These are phyloP conservation scores for Neonectria hederae DNA, from an alignment of 2,329 filamentous ascomycete species.

Conservation along the genomic window DNA sequence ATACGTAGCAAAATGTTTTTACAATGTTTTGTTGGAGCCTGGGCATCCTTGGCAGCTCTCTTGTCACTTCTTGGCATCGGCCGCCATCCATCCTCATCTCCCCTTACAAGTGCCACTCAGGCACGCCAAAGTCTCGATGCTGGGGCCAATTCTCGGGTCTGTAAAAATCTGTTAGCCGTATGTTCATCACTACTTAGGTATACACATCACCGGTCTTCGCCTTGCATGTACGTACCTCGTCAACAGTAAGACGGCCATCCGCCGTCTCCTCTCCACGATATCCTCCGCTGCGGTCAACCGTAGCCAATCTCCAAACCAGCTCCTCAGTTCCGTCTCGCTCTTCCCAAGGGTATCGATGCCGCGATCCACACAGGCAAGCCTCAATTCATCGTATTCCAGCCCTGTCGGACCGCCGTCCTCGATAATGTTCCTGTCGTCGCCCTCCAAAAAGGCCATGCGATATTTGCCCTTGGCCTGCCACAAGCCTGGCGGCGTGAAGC, in stretches of 20 bases:
- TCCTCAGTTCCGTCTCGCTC: constrained; percentile 65
- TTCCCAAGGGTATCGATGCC: constrained; percentile 67
- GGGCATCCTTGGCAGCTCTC: neutral
- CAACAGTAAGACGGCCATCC: constrained; percentile 52
- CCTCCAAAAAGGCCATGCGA: constrained; percentile 70
- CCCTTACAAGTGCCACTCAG: constrained; percentile 51
- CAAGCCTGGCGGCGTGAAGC: constrained; percentile 58
- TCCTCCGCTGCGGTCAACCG: constrained; percentile 53
- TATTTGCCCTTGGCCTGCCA: constrained; percentile 63
- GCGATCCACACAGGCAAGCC: constrained; percentile 75
- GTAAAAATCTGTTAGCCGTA: constrained; percentile 23
- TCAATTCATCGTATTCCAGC: constrained; percentile 71
- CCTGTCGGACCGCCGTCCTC: constrained; percentile 65
- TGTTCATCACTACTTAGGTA: too few species aligned
- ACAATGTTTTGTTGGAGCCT: constrained; percentile 6
- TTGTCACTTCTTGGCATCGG: neutral
- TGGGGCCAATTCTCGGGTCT: constrained; percentile 54
- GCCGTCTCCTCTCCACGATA: constrained; percentile 49
- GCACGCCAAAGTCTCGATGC: constrained; percentile 53
- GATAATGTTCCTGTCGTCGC: constrained; percentile 76
- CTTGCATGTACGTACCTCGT: constrained; percentile 52
- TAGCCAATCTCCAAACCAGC: constrained; percentile 59
- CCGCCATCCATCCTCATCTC: neutral
- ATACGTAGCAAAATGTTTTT: constrained; percentile 3
- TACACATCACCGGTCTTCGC: neutral